Evolutionary conservation across 2,329 filamentous ascomycete species (phyloP), one percentile per base, ranked within the genome.

Genomic region (Aureobasidium sp.): DNA sequence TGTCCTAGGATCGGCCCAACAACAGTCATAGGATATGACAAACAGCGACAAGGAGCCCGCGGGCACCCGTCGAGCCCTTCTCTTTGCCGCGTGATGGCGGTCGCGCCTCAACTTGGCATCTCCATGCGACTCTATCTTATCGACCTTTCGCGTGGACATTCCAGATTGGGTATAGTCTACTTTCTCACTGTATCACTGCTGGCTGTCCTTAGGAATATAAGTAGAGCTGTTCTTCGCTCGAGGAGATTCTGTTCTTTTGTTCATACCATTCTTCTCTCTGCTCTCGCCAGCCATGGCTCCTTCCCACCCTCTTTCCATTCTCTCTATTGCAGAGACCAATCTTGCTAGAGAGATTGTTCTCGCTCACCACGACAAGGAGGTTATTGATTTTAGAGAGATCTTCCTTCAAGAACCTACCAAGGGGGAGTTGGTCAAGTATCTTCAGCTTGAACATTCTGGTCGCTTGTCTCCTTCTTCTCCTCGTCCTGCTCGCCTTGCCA

Each of bases 401-500:
- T 69, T 69, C 5, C 66, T 74, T 6, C 66, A 71, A 42, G 72
- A 74, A 62, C 72, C 72, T 5, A 62, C 68, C 1, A 74, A 74
- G 59, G 68, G 66, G 5, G 70, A 72, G 36, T 63, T 67, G 29
- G 57, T 71, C 1, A 67, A 69, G 21, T 73, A 69, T 44, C 62
- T 74, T 10, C 68, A 72, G 21, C 70, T 70, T 15, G 70, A 72
- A 52, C 66, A 65, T 54, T 45, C 65, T 27, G 69, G 70, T 34
- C 52, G 63, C 60, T 10, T 64, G 15, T 41, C 67, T 66, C 27
- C 59, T n/a, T 50, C 62, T 11, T 65, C 66, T 6, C 63, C 67
- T 32, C 59, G 64, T 29, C 69, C 69, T 13, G 73, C 77, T 8
- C 76, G 82, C 34, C 67, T 81, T 54, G 83, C 81, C 2, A 75